A percentile compares a stretch with the other conserved stretches of the same genome.
Evolutionary conservation across 108 stramenopile genomes (phyloP).

Genomic region (Discostella stelligeroides): DNA sequence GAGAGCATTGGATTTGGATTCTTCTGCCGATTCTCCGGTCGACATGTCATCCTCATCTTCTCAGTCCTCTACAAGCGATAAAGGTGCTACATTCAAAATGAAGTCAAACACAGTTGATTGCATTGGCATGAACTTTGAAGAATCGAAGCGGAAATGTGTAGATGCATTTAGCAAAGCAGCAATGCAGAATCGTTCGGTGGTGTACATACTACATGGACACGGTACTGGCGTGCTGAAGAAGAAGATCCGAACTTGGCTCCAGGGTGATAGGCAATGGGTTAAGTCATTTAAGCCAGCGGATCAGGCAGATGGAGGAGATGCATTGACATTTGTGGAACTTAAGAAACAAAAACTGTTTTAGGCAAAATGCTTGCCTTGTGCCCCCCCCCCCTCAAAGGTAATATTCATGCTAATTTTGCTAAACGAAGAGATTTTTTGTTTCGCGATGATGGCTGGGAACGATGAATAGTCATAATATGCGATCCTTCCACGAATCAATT

Average conservation of each 20-base stretch:
- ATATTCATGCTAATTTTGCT: too few relatives aligned
- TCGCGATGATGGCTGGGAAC: too few relatives aligned
- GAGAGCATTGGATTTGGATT: slow-evolving; percentile 61
- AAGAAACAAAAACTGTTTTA: slow-evolving; percentile 45
- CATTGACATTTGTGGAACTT: slow-evolving; percentile 75
- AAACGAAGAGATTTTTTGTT: too few relatives aligned
- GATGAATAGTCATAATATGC: too few relatives aligned
- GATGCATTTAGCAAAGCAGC: slow-evolving; percentile 59
- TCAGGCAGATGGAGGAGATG: slow-evolving; percentile 84
- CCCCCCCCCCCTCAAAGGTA: too few relatives aligned
- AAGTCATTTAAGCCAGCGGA: slow-evolving; percentile 71
- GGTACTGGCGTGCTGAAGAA: slow-evolving; percentile 80
- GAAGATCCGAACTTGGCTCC: slow-evolving; percentile 74
- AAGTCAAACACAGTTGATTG: slow-evolving; percentile 88
- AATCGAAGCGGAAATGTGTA: slow-evolving; percentile 63
- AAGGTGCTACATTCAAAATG: slow-evolving; percentile 59
- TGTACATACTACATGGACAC: slow-evolving; percentile 83
- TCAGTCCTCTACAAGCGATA: slow-evolving; percentile 14
- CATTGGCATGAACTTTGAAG: slow-evolving; percentile 81
- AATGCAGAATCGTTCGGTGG: slow-evolving; percentile 51
- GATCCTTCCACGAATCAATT: too few relatives aligned
- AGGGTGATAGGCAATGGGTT: slow-evolving; percentile 56
- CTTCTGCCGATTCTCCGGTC: slow-evolving; percentile 15
- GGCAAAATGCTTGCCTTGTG: too few relatives aligned
- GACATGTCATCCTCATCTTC: slow-evolving; percentile 17